Conservation (phyloP, 2,329 filamentous ascomycete genomes). For the Raffaelea arxii region DNA sequence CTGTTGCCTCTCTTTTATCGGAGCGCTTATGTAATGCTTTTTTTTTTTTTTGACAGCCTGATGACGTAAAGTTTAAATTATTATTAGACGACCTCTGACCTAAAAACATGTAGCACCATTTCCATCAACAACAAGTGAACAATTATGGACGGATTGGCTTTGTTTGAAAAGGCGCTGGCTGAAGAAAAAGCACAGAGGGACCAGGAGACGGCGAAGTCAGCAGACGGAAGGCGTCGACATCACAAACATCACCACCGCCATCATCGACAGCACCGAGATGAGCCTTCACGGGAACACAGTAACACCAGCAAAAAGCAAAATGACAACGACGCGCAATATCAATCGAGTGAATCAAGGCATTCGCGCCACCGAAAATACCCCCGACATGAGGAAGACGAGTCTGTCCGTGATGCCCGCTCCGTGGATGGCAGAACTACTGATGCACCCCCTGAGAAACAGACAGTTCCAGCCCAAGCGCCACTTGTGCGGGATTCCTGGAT, state of each 20-base stretch:
- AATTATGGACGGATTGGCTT: slow-evolving; percentile 19
- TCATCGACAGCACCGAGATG: slow-evolving; percentile 19
- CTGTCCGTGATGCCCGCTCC: too few relatives aligned
- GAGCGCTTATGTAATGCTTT: too few relatives aligned
- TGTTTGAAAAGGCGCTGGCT: slow-evolving; percentile 29
- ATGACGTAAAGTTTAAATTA: too few relatives aligned
- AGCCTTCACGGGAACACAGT: neutral
- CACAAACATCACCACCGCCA: slow-evolving; percentile 15
- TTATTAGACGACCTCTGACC: too few relatives aligned
- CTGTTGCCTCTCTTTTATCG: too few relatives aligned
- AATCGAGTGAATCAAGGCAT: too few relatives aligned
- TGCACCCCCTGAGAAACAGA: slow-evolving; percentile 37
- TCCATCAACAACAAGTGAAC: neutral
- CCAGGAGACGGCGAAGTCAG: slow-evolving; percentile 13
- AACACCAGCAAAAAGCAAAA: neutral
- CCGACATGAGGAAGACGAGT: too few relatives aligned
- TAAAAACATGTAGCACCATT: neutral
- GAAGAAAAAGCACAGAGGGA: slow-evolving; percentile 15
- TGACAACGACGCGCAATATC: too few relatives aligned
- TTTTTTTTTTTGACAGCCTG: too few relatives aligned
- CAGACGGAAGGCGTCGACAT: slow-evolving; percentile 10
- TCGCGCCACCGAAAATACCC: too few relatives aligned
- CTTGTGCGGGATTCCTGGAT: slow-evolving; percentile 81
- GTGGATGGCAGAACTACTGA: slow-evolving; percentile 30
- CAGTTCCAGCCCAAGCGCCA: slow-evolving; percentile 36